phyloP scores from a whole-genome alignment of 2,329 filamentous ascomycete species.

The Lachnellula cervina region DNA sequence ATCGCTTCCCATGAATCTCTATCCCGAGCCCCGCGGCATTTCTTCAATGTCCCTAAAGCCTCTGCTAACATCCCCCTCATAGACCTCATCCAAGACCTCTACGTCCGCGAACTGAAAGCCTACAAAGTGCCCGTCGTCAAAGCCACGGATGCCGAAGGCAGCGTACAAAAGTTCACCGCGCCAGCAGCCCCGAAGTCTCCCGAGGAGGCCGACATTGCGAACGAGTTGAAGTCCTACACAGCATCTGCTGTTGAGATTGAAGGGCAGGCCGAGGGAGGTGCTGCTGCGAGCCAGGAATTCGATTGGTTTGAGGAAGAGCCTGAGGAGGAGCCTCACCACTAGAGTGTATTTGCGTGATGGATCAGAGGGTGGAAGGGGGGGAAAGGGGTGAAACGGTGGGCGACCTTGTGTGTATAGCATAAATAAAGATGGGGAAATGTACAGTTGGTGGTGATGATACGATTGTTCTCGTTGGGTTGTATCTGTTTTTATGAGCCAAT shows the following conservation, averaged over 20 bases:
- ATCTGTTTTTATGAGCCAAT: too few relatives aligned
- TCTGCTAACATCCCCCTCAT: constrained; percentile 21
- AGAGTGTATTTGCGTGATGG: constrained; percentile 14
- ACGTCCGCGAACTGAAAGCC: constrained; percentile 90
- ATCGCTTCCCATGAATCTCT: neutral
- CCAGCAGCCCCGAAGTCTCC: constrained; percentile 82
- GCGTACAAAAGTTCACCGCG: constrained; percentile 80
- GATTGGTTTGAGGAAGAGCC: constrained; percentile 81
- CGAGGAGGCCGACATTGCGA: constrained; percentile 89
- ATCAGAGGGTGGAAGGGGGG: neutral
- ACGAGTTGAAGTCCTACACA: constrained; percentile 92
- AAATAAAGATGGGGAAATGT: constrained; percentile 22
- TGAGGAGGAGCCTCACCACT: constrained; percentile 42
- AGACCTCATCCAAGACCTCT: constrained; percentile 98
- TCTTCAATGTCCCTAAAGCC: neutral
- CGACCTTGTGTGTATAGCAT: constrained; percentile 22
- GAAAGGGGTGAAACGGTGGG: neutral
- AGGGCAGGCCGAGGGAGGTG: constrained; percentile 65
- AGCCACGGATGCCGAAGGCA: constrained; percentile 79
- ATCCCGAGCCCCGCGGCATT: neutral
- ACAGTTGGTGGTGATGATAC: constrained; percentile 15
- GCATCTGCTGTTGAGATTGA: constrained; percentile 90
- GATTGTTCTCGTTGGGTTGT: too few relatives aligned
- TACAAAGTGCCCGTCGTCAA: constrained; percentile 87
- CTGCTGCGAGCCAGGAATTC: constrained; percentile 50